Conservation (phyloP, 495 filamentous ascomycete species). For the Penicillium ucsense region DNA sequence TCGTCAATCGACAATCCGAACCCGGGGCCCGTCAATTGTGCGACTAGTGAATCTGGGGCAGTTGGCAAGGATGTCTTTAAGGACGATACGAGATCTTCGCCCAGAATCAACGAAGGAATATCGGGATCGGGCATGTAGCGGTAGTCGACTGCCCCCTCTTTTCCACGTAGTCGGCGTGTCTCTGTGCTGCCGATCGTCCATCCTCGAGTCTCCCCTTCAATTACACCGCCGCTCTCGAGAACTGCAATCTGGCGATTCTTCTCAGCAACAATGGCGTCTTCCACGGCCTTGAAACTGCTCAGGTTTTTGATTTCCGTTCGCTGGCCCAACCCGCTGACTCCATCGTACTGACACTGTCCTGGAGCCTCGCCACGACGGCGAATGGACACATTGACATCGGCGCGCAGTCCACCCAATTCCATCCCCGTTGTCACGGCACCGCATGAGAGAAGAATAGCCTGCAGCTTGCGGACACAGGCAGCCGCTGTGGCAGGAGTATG, state of each 20-base stretch:
- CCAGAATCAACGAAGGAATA: slow-evolving; percentile 68
- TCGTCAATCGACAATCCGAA: slow-evolving; percentile 75
- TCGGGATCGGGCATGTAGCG: slow-evolving; percentile 98
- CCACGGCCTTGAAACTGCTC: slow-evolving; percentile 86
- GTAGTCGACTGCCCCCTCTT: slow-evolving; percentile 96
- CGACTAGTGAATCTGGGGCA: slow-evolving; percentile 60
- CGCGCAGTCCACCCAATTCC: slow-evolving; percentile 84
- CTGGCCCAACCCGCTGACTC: slow-evolving; percentile 59
- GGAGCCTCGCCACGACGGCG: slow-evolving; percentile 39
- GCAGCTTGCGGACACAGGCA: slow-evolving; percentile 79
- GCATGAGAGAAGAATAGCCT: slow-evolving; percentile 67
- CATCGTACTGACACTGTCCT: slow-evolving; percentile 41
- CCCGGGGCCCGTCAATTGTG: slow-evolving; percentile 39
- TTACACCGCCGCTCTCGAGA: slow-evolving; percentile 64
- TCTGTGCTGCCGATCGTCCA: slow-evolving; percentile 79
- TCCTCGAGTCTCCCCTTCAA: slow-evolving; percentile 85
- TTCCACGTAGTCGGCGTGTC: slow-evolving; percentile 67
- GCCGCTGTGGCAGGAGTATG: slow-evolving; percentile 78
- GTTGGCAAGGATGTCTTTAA: slow-evolving; percentile 51
- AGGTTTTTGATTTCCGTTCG: slow-evolving; percentile 98
- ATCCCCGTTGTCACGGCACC: slow-evolving; percentile 81
- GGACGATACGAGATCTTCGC: slow-evolving; percentile 53
- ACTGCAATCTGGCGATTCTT: slow-evolving; percentile 76
- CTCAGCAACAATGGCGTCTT: slow-evolving; percentile 88
- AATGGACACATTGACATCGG: slow-evolving; percentile 93